Conservation (phyloP, 2,329 filamentous ascomycete species). For the Fusarium sp. region DNA sequence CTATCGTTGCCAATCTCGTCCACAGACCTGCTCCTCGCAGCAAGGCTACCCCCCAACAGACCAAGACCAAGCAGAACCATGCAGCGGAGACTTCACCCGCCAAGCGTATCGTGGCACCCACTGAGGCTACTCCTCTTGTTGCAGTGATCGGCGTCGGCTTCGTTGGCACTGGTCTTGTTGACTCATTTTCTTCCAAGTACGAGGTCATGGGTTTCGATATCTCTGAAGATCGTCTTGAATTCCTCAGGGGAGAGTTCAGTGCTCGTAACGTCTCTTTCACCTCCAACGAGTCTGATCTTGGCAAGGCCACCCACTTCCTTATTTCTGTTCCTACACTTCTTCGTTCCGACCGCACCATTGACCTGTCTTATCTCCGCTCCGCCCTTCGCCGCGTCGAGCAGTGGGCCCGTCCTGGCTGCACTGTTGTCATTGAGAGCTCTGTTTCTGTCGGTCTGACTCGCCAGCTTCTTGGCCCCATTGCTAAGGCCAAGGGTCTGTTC, state of each 20-base stretch:
- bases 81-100: background rate
- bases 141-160: constrained; percentile 63
- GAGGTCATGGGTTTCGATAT: constrained; percentile 58
- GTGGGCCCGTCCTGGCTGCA: constrained; percentile 53
- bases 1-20: constrained; percentile 1
- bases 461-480: constrained; percentile 57
- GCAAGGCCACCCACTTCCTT: constrained; percentile 58
- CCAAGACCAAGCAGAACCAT: background rate
- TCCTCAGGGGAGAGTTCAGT: constrained; percentile 44
- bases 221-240: constrained; percentile 48
- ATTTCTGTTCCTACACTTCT: constrained; percentile 63
- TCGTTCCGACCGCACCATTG: constrained; percentile 54
- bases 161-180: constrained; percentile 59
- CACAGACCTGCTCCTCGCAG: background rate
- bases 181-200: constrained; percentile 52
- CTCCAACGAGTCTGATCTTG: constrained; percentile 47
- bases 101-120: background rate
- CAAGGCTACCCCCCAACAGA: background rate
- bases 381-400: constrained; percentile 53
- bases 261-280: constrained; percentile 45
- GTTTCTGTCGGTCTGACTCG: constrained; percentile 64
- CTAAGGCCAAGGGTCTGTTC: constrained; percentile 50
- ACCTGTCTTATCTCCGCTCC: constrained; percentile 55
- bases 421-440: constrained; percentile 61
- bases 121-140: constrained; percentile 45